Conservation (phyloP, 73 alveolate genomes). For the Paramecium tetraurelia region DNA sequence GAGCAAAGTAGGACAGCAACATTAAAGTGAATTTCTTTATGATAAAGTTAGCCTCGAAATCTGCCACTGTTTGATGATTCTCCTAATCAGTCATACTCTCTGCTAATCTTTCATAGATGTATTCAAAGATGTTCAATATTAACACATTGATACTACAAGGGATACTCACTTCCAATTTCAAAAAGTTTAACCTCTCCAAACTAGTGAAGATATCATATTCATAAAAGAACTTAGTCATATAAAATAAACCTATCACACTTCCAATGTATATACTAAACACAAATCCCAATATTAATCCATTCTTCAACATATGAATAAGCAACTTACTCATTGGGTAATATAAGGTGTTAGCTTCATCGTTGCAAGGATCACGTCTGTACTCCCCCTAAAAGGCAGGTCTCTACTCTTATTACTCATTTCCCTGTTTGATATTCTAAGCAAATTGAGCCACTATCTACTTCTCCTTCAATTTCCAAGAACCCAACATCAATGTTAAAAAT, state of each 20-base stretch:
- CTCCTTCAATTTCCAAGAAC: slow-evolving; percentile 46
- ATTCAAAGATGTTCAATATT: slow-evolving; percentile 4
- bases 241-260: slow-evolving; percentile 28
- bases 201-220: slow-evolving; percentile 11
- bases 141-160: slow-evolving; percentile 55
- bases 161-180: slow-evolving; percentile 40
- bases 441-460: neutral
- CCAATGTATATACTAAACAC: slow-evolving; percentile 29
- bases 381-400: slow-evolving; percentile 57
- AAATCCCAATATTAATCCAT: neutral
- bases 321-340: neutral
- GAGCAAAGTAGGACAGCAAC: slow-evolving; percentile 26
- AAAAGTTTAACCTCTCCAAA: neutral
- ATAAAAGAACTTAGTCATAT: slow-evolving; percentile 38
- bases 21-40: slow-evolving; percentile 26
- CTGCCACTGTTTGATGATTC: slow-evolving; percentile 56
- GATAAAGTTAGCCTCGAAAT: slow-evolving; percentile 42
- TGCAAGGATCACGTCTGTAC: slow-evolving; percentile 41
- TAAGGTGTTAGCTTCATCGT: slow-evolving; percentile 50
- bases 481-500: neutral
- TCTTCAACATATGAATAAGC: neutral
- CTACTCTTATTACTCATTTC: slow-evolving; percentile 28
- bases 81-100: slow-evolving; percentile 42
- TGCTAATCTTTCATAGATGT: slow-evolving; percentile 39
- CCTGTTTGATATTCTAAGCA: slow-evolving; percentile 36